Evolutionary conservation across 208 protist species (phyloP), one percentile per base, ranked within the genome.

Genomic region (Trypanosoma melophagium): DNA sequence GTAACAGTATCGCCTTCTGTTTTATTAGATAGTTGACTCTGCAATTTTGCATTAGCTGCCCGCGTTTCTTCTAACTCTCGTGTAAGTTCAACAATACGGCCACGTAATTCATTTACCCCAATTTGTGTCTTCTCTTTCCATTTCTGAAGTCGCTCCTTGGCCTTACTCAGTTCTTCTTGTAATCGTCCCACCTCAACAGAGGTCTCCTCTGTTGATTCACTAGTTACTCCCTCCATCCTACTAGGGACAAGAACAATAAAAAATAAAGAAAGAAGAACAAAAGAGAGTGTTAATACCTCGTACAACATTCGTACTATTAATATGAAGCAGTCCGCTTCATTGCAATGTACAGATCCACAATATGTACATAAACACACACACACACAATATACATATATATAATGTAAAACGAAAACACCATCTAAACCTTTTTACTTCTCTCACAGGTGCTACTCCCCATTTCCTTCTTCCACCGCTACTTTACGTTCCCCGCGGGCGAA

Each of bases 121-220:
- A 35, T 41, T 54, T 96, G 83, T 4, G 88, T 81, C 67, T 89
- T 87, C 28, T 77, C 78, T 50, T 94, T 93, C 89, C 91, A 96
- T 7, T 54, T 49, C 21, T 35, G 56, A 19, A 96, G 74, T 49
- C 92, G 88, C n/a, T 80, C 66, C 44, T 89, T 56, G 12, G 78
- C 79, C 22, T 85, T 76, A 41, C 53, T 40, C 8, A 92, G 77
- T 57, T 89, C 83, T n/a, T 71, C 74, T 24, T 68, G 66, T 28
- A 93, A 68, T 3, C 67, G 73, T 16, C 7, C 38, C 12, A 84
- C 73, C 31, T 81, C 75, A 8, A 25, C 57, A 60, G 24, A 28
- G 3, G 9, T 31, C 40, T 57, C 57, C 1, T 28, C 57, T n/a
- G 19, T 50, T 10, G 13, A 16, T 9, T 9, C 45, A 57, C 53